A percentile compares a stretch with the other conserved stretches of the same genome.
These are phyloP conservation scores for Lecanosticta acicola DNA, from an alignment of 2,329 filamentous ascomycete genomes.

Conservation along the genomic window DNA sequence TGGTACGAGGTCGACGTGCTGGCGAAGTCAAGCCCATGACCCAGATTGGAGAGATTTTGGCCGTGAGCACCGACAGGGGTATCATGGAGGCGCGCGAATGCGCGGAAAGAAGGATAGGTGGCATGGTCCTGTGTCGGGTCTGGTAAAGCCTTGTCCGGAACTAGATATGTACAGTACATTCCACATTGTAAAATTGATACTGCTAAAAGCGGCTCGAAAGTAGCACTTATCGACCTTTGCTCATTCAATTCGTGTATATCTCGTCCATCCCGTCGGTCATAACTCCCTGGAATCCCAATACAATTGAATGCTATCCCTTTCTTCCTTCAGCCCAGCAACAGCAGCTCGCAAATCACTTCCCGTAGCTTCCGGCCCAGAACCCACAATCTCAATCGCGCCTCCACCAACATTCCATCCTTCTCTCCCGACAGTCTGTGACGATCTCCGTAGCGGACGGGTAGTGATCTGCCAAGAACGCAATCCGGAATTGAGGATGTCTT, in stretches of 20 bases:
- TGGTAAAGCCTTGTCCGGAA: too few species aligned
- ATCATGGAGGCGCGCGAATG: conserved; percentile 79
- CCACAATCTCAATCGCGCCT: conserved; percentile 22
- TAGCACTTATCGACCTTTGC: too few species aligned
- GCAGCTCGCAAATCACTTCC: conserved; percentile 24
- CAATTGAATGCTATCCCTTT: conserved; percentile 12
- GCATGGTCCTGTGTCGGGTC: conserved; percentile 69
- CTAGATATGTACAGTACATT: too few species aligned
- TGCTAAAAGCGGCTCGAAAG: too few species aligned
- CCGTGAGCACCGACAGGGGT: conserved; percentile 69
- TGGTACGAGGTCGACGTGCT: conserved; percentile 64
- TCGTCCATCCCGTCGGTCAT: too few species aligned
- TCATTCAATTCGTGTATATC: too few species aligned
- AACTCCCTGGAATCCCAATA: conserved; percentile 30
- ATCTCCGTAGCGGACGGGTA: conserved; percentile 22
- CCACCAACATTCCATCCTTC: conserved; percentile 15
- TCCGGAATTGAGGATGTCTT: conserved; percentile 16
- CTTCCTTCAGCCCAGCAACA: conserved; percentile 12
- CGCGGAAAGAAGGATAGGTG: conserved; percentile 73
- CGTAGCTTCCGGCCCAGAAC: conserved; percentile 28
- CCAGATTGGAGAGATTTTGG: conserved; percentile 74
- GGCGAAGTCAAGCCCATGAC: conserved; percentile 66
- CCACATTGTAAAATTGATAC: too few species aligned
- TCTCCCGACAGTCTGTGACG: conserved; percentile 23
- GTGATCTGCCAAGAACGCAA: conserved; percentile 22